phyloP scores from a whole-genome alignment of 352 stramenopile genomes.

The Pythium sp. region DNA sequence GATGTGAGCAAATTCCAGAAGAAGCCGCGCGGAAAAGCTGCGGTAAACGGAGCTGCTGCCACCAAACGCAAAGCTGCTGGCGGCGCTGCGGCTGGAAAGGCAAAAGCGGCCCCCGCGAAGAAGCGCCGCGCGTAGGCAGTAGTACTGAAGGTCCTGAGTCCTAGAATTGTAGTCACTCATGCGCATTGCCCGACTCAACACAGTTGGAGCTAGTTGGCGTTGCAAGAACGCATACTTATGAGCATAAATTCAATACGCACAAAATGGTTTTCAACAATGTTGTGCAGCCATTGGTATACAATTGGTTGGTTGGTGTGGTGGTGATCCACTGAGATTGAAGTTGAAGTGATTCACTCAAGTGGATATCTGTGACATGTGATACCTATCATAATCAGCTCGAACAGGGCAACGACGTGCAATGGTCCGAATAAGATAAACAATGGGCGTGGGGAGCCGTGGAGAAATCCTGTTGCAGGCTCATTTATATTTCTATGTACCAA shows the following conservation, averaged over 20 bases:
- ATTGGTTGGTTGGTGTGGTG: background rate
- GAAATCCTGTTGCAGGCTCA: no score
- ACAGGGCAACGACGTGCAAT: no score
- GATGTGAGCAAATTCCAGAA: constrained; percentile 84
- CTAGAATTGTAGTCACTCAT: background rate
- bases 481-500: no score
- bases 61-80: constrained; percentile 56
- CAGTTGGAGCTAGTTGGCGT: no score
- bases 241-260: background rate
- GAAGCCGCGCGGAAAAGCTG: constrained; percentile 42
- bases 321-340: background rate
- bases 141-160: no score
- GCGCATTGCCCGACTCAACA: background rate
- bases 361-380: constrained; percentile 1
- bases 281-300: background rate
- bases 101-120: constrained; percentile 56
- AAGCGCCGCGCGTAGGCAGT: constrained; percentile 40
- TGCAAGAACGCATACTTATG: background rate
- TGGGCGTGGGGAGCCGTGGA: no score
- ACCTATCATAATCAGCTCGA: no score
- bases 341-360: background rate
- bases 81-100: constrained; percentile 20
- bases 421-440: no score
- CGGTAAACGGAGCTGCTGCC: constrained; percentile 14
- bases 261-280: background rate